phyloP scores from a whole-genome alignment of 2,329 filamentous ascomycete genomes.

The Sporothrix variecibatus region DNA sequence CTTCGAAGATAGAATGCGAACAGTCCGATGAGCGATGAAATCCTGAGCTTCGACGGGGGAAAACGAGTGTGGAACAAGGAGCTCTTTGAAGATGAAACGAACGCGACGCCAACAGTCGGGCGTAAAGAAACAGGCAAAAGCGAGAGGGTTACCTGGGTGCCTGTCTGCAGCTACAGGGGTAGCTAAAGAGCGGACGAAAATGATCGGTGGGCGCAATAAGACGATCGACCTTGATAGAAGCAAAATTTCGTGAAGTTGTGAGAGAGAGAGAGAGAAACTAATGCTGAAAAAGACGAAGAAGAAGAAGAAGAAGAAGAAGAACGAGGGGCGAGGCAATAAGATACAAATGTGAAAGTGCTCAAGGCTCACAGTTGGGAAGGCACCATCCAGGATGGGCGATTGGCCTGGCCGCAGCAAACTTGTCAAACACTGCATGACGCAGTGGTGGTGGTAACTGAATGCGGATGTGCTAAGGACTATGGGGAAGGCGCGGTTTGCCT shows the following conservation, averaged over 20 bases:
- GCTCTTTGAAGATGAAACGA: constrained; percentile 9
- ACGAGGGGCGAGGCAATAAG: neutral
- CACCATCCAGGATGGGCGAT: neutral
- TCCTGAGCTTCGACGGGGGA: neutral
- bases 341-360: neutral
- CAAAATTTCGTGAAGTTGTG: neutral
- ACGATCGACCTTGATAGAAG: neutral
- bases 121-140: neutral
- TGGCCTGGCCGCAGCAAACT: constrained; percentile 15
- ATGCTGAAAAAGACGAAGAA: neutral
- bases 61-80: neutral
- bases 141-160: neutral
- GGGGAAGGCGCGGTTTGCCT: constrained; percentile 4
- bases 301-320: neutral
- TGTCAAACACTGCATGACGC: constrained; percentile 16
- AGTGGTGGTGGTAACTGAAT: constrained; percentile 9
- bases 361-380: constrained; percentile 19
- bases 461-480: constrained; percentile 4
- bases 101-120: neutral
- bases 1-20: neutral
- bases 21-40: neutral
- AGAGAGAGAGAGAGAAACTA: too few species aligned
- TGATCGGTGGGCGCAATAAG: neutral
- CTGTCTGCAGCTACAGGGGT: neutral
- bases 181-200: neutral